Conservation (phyloP, 1,284 basidiomycete genomes). For the Rhodotorula sp. region DNA sequence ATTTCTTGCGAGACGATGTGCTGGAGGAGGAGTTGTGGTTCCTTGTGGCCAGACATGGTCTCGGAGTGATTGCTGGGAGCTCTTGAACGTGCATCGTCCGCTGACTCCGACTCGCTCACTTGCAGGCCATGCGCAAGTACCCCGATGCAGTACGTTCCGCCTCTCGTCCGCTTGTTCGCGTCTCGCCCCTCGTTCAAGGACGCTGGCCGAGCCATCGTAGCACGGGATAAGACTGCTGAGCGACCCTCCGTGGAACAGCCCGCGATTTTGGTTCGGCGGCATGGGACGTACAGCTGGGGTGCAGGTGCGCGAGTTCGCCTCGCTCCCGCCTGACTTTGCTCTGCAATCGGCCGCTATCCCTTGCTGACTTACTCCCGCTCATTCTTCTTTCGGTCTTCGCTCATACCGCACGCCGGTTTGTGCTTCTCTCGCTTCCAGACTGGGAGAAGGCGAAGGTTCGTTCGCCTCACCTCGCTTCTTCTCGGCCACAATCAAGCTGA, state of each 20-base stretch:
- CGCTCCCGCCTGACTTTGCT: not conserved
- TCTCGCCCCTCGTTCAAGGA: not conserved
- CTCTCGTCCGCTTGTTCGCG: not conserved
- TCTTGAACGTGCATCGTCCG: not conserved
- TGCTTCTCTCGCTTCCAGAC: conserved; percentile 50
- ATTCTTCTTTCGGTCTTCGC: not conserved
- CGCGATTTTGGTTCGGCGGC: conserved; percentile 72
- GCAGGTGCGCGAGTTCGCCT: conserved; percentile 23
- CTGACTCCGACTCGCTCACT: not conserved
- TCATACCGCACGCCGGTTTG: not conserved
- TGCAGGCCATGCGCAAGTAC: conserved; percentile 67
- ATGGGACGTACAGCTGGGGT: conserved; percentile 55
- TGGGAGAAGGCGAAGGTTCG: conserved; percentile 83
- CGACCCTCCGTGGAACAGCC: conserved; percentile 48
- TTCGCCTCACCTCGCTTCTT: conserved; percentile 13
- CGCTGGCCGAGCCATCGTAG: not conserved
- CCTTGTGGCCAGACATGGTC: too few relatives aligned
- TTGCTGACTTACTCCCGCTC: not conserved
- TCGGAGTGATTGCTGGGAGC: too few relatives aligned
- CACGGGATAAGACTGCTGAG: not conserved
- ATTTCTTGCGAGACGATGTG: not conserved
- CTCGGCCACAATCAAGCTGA: not conserved
- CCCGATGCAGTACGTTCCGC: conserved; percentile 59
- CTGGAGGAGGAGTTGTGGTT: not conserved
- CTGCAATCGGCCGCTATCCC: not conserved